A percentile compares a stretch with the other conserved stretches of the same genome.
Conservation (phyloP, 225 moss, liverwort and hornwort genomes). For the Thuidium tamariscinum region DNA sequence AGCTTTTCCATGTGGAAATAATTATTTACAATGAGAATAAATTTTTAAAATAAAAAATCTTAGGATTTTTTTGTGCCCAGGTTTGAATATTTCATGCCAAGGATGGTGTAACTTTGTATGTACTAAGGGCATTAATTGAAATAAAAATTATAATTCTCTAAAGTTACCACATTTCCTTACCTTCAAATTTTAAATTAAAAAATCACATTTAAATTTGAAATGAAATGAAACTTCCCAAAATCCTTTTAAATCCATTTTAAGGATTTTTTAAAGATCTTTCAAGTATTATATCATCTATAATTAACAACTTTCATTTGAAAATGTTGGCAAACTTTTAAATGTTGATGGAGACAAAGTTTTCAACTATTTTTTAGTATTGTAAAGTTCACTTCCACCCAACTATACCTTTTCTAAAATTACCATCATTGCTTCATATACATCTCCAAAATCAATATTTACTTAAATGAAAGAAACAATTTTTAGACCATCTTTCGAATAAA, state of each 20-base stretch:
- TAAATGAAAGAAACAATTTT: no score
- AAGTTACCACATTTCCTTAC: not conserved
- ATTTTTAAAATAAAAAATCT: no score
- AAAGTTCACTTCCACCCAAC: no score
- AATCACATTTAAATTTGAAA: not conserved
- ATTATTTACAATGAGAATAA: not conserved
- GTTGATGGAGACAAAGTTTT: not conserved
- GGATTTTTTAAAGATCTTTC: not conserved
- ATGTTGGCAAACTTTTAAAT: not conserved
- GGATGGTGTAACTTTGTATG: no score
- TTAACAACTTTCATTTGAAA: not conserved
- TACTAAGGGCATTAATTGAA: not conserved
- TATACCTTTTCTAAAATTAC: rapidly evolving
- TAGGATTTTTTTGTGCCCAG: no score
- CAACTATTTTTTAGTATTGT: not conserved
- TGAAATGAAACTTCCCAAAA: not conserved
- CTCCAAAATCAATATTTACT: no score
- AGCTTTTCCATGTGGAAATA: not conserved
- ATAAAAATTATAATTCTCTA: not conserved
- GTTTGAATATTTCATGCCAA: no score
- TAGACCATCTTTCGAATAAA: no score
- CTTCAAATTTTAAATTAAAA: not conserved
- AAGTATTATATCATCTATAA: not conserved
- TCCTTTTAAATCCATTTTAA: not conserved
- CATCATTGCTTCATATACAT: no score